Percentiles rank a stretch among this genome's conserved stretches.
These are phyloP conservation scores for Sugiyamaella sp. DNA, from an alignment of 1,139 yeast genomes.

Conservation along the genomic window DNA sequence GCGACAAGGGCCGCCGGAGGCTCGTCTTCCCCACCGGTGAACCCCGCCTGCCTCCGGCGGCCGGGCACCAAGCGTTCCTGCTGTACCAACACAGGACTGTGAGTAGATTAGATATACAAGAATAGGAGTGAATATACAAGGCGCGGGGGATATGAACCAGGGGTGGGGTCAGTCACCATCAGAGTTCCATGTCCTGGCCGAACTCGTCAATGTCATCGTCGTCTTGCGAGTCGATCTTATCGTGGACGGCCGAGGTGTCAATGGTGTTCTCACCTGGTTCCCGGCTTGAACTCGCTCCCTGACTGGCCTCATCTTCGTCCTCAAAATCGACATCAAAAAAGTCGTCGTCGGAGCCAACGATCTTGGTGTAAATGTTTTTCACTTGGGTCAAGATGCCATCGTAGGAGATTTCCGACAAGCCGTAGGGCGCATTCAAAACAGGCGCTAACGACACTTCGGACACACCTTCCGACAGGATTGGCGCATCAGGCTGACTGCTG, in stretches of 20 bases:
- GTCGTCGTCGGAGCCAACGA: slow-evolving; percentile 93
- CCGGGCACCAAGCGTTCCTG: too few relatives aligned
- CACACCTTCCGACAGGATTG: slow-evolving; percentile 25
- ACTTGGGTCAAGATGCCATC: slow-evolving; percentile 88
- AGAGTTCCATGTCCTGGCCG: slow-evolving; percentile 73
- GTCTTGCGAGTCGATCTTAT: slow-evolving; percentile 19
- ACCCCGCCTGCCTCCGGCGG: too few relatives aligned
- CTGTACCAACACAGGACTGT: neutral
- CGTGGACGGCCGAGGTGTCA: slow-evolving; percentile 1
- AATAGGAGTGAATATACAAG: neutral
- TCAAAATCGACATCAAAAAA: slow-evolving; percentile 95
- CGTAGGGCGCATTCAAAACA: slow-evolving; percentile 61
- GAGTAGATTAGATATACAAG: slow-evolving; percentile 2
- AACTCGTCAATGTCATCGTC: slow-evolving; percentile 54
- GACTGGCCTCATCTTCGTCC: slow-evolving; percentile 70
- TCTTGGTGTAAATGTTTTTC: slow-evolving; percentile 67
- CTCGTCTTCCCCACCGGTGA: too few relatives aligned
- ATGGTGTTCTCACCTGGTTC: slow-evolving; percentile 8
- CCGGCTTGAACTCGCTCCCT: neutral
- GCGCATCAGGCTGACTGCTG: slow-evolving; percentile 27
- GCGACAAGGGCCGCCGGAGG: too few relatives aligned
- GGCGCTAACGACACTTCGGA: slow-evolving; percentile 9
- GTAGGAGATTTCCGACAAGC: slow-evolving; percentile 82
- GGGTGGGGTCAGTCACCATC: neutral
- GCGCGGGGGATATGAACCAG: neutral